phyloP scores from a whole-genome alignment of 108 stramenopile genomes.

The Schizochytrium sp. region DNA sequence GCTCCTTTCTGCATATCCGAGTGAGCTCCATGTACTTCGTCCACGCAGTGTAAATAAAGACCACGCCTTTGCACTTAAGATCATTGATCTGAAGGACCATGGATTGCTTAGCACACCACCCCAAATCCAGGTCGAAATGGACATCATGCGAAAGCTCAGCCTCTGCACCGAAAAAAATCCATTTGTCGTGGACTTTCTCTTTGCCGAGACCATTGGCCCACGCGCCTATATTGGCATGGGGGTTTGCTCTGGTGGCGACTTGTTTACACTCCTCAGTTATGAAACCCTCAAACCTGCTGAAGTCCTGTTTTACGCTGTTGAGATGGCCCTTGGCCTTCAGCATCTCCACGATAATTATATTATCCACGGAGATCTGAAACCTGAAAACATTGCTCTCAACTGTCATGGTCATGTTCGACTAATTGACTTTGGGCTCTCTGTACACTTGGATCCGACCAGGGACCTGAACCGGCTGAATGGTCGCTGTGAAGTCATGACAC shows the following conservation, averaged over 20 bases:
- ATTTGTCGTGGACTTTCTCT: conserved; percentile 40
- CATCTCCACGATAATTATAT: conserved; percentile 29
- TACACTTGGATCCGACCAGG: not conserved
- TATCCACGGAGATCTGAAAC: conserved; percentile 58
- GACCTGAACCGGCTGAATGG: conserved; percentile 4
- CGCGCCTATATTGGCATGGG: conserved; percentile 45
- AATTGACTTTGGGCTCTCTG: conserved; percentile 42
- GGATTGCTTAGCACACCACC: conserved; percentile 14
- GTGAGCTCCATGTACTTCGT: not conserved
- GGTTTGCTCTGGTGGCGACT: conserved; percentile 25
- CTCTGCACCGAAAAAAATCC: not conserved
- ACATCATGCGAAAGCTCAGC: conserved; percentile 31
- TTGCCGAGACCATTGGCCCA: not conserved
- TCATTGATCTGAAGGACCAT: conserved; percentile 12
- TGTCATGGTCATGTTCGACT: conserved; percentile 40
- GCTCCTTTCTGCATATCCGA: not conserved
- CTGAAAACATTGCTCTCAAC: conserved; percentile 22
- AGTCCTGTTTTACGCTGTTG: conserved; percentile 29
- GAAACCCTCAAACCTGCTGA: conserved; percentile 46
- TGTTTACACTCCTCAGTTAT: conserved; percentile 37
- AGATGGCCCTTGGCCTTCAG: conserved; percentile 30
- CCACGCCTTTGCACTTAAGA: conserved; percentile 6
- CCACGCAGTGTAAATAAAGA: not conserved
- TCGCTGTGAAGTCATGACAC: conserved; percentile 41
- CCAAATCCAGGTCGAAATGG: conserved; percentile 29